Evolutionary conservation across 352 stramenopile genomes (phyloP).

Genomic region (Globisporangium paddicum): DNA sequence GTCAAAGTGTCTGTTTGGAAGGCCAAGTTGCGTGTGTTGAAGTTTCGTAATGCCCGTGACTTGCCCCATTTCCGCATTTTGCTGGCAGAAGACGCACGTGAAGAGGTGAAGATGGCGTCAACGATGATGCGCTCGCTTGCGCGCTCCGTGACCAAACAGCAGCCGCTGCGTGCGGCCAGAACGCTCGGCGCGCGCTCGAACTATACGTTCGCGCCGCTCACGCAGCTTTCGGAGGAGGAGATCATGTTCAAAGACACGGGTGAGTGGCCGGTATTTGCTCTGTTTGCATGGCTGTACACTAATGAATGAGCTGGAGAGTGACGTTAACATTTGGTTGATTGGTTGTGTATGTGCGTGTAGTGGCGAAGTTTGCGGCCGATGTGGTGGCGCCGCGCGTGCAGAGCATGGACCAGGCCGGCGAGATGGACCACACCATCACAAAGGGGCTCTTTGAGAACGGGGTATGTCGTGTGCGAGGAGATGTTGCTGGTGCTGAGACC

Average conservation of each 20-base stretch:
- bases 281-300: no score
- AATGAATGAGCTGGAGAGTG: neutral
- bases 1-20: neutral
- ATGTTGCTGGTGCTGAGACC: neutral
- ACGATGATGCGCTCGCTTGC: constrained; percentile 4
- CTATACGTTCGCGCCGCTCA: constrained; percentile 35
- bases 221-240: constrained; percentile 60
- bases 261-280: no score
- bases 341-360: constrained; percentile 17
- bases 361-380: constrained; percentile 83
- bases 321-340: neutral
- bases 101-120: constrained; percentile 2
- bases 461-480: constrained; percentile 21
- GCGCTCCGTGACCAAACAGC: neutral
- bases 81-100: neutral
- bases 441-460: constrained; percentile 91
- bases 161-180: neutral
- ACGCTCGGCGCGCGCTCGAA: constrained; percentile 10
- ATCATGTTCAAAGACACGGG: constrained; percentile 64
- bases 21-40: neutral
- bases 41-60: neutral
- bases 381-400: constrained; percentile 85
- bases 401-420: constrained; percentile 90
- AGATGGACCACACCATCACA: constrained; percentile 90
- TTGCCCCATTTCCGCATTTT: constrained; percentile 1